phyloP scores from a whole-genome alignment of 2,329 filamentous ascomycete genomes.

The Paraconiothyrium brasiliense region DNA sequence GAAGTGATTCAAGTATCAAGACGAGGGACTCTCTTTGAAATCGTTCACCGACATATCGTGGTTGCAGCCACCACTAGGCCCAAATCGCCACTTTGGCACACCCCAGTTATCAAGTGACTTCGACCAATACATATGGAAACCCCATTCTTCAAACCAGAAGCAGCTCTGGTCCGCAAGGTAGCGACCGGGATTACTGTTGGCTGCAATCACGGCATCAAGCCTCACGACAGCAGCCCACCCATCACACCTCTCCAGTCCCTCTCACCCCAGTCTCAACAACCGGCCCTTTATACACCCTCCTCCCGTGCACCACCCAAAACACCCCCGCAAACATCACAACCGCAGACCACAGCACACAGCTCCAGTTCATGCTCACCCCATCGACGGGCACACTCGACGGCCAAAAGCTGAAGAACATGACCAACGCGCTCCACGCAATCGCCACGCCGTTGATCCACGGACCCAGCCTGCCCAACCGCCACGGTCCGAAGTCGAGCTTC shows the following conservation, averaged over 20 bases:
- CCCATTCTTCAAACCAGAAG: too few species aligned
- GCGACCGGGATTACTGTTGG: too few species aligned
- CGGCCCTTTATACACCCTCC: slow-evolving; percentile 28
- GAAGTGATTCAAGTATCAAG: too few species aligned
- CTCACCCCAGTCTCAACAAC: slow-evolving; percentile 23
- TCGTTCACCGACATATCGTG: too few species aligned
- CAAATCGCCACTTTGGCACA: too few species aligned
- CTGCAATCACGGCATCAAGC: too few species aligned
- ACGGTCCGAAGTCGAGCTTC: slow-evolving; percentile 7
- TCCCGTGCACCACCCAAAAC: slow-evolving; percentile 29
- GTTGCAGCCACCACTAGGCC: too few species aligned
- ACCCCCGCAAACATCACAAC: slow-evolving; percentile 27
- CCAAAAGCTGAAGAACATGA: slow-evolving; percentile 15
- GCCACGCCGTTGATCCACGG: slow-evolving; percentile 9
- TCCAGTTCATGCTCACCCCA: slow-evolving; percentile 9
- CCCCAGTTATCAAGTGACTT: too few species aligned
- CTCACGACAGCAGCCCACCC: too few species aligned
- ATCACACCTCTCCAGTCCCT: background rate
- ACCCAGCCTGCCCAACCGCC: background rate
- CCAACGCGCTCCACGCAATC: background rate
- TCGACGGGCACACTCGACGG: slow-evolving; percentile 1
- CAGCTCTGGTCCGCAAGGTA: too few species aligned
- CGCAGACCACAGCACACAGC: slow-evolving; percentile 26
- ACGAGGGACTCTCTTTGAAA: too few species aligned
- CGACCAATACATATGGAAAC: too few species aligned